Evolutionary conservation across 192 early-diverging fungal species (phyloP).

Genomic region (Backusella liffmaniae): DNA sequence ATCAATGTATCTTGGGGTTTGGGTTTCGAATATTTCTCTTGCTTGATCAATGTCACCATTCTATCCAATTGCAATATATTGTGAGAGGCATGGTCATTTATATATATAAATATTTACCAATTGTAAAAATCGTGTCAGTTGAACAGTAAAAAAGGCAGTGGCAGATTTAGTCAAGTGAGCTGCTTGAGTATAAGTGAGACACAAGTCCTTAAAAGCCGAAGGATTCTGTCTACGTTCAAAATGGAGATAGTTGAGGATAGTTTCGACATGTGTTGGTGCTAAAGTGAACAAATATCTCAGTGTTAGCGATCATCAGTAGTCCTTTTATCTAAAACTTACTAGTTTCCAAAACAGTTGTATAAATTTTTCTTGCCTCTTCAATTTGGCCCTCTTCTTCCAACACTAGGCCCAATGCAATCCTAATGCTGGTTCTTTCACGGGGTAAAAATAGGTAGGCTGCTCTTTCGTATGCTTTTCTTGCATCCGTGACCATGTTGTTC

Average conservation of each 20-base stretch:
- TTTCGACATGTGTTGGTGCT: slow-evolving; percentile 71
- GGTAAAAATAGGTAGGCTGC: slow-evolving; percentile 58
- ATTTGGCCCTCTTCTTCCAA: slow-evolving; percentile 60
- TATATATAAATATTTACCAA: too few species aligned
- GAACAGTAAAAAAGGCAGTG: slow-evolving; percentile 47
- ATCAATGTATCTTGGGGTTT: neutral
- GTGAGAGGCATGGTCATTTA: too few species aligned
- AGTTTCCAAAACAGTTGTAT: slow-evolving; percentile 49
- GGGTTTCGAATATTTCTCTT: neutral
- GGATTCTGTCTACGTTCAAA: slow-evolving; percentile 62
- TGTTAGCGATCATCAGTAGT: neutral
- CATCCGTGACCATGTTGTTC: slow-evolving; percentile 44
- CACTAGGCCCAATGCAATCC: slow-evolving; percentile 58
- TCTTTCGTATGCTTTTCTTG: slow-evolving; percentile 49
- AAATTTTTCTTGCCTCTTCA: slow-evolving; percentile 57
- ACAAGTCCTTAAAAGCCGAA: slow-evolving; percentile 37
- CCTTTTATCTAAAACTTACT: slow-evolving; percentile 40
- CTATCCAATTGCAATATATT: neutral
- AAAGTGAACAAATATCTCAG: neutral
- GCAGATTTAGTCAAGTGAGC: slow-evolving; percentile 43
- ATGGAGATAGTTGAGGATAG: slow-evolving; percentile 58
- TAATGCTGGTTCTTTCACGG: slow-evolving; percentile 52
- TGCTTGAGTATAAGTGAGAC: slow-evolving; percentile 40
- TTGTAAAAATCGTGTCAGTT: neutral
- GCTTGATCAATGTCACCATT: neutral